These are phyloP conservation scores for Mycena capillaripes DNA, from an alignment of 768 basidiomycete genomes.

Conservation along the genomic window DNA sequence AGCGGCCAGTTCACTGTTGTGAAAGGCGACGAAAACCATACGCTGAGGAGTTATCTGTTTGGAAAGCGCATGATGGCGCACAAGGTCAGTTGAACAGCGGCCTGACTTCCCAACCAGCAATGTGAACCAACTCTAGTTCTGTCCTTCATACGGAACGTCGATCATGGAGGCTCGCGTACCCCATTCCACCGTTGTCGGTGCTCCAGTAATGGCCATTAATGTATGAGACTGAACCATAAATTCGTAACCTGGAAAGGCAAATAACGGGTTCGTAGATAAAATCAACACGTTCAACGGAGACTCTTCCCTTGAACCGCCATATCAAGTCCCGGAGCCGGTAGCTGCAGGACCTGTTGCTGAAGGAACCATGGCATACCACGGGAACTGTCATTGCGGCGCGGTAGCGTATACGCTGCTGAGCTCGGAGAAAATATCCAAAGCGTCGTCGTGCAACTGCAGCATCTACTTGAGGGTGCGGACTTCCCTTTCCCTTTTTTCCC, in stretches of 20 bases:
- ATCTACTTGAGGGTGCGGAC: slow-evolving; percentile 19
- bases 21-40: slow-evolving; percentile 23
- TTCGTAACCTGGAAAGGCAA: background rate
- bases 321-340: slow-evolving; percentile 14
- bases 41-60: slow-evolving; percentile 25
- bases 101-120: no score
- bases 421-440: background rate
- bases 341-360: background rate
- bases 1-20: slow-evolving; percentile 6
- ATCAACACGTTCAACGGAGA: slow-evolving; percentile 5
- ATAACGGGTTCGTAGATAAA: background rate
- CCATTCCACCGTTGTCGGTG: background rate
- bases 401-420: background rate
- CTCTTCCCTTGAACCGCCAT: background rate
- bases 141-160: slow-evolving; percentile 24
- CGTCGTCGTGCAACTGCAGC: slow-evolving; percentile 28
- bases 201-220: background rate
- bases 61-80: slow-evolving; percentile 18
- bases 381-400: slow-evolving; percentile 32
- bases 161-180: slow-evolving; percentile 9
- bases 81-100: slow-evolving; percentile 25
- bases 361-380: slow-evolving; percentile 12
- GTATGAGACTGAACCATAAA: background rate
- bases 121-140: no score
- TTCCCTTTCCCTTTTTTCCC: background rate